These are phyloP conservation scores for Leccinum cinnamomeum DNA, from an alignment of 1,284 basidiomycete species.

Conservation along the genomic window DNA sequence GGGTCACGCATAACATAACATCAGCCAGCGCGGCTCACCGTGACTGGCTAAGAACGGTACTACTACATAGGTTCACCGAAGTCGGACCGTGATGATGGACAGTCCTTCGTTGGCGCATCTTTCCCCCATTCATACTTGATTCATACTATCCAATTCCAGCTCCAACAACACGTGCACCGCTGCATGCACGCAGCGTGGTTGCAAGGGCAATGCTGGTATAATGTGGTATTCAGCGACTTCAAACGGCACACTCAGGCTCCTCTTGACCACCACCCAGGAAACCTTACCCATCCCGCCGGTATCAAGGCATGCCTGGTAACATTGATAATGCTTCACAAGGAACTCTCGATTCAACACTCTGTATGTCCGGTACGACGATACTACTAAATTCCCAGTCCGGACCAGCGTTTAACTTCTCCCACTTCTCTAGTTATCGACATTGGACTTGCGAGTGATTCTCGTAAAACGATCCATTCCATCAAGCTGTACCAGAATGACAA, in stretches of 20 bases:
- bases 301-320: neutral
- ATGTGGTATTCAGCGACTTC: neutral
- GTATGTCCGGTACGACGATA: slow-evolving; percentile 7
- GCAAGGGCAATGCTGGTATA: neutral
- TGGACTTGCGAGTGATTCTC: slow-evolving; percentile 8
- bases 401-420: neutral
- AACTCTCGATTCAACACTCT: neutral
- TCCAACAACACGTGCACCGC: neutral
- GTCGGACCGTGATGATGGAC: neutral
- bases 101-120: neutral
- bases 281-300: neutral
- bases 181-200: neutral
- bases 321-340: neutral
- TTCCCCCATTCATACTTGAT: neutral
- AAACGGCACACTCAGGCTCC: neutral
- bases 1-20: too few species aligned
- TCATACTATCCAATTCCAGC: neutral
- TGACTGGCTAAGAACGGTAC: too few species aligned
- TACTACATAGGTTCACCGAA: neutral
- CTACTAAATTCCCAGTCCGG: neutral
- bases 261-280: neutral
- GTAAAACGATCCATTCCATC: slow-evolving; percentile 10
- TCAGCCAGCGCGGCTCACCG: too few species aligned
- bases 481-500: slow-evolving; percentile 2
- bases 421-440: neutral